Base-by-base conservation (phyloP, 805 yeast species). In the Yamadazyma ubonensis region DNA sequence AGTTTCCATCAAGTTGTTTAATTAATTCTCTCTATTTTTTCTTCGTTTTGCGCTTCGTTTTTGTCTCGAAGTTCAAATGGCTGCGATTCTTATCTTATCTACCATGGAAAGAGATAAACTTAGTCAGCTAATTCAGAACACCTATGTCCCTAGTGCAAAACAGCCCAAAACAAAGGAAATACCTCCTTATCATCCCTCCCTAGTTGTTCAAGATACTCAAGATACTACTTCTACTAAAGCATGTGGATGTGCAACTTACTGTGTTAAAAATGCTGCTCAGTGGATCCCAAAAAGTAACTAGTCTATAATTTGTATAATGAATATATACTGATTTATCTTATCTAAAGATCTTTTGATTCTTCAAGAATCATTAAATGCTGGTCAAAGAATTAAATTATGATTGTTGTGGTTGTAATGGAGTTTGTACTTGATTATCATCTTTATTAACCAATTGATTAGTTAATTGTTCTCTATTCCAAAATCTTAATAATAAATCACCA, bases 401-500 rank as follows among this genome's bases (percentile, higher is more conserved):
- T 5, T 32, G 27, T 20, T 32, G 35, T 20, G 11, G 14, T 21
- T 32, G 35, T 7, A 23, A 12, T 6, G 9, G 26, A 6, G 26
- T 23, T 12, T 32, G 35, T 32, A 18, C 10, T 20, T 32, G 27
- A 2, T 17, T 21, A 20, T 27, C 26, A 27, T 34, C 31, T 16
- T 7, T 28, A 12, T 45, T 34, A 7, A 61, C 61, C 36, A 67
- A 47, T 45, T 67, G 67, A 43, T 57, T 65, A 32, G 79, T 69
- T 27, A 69, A 46, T 50, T 77, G 81, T 59, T 84, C 88, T 35
- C 88, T 63, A 53, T 76, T 78, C 93, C 96, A 88, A 60, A 88
- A 91, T 60, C 85, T 79, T 55, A 86, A 68, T 54, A 91, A 69
- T 41, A 90, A 69, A 59, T 88, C 96, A 8, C 95, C 96, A 60